phyloP scores from a whole-genome alignment of 345 rosid species.

The Populus nigra region DNA sequence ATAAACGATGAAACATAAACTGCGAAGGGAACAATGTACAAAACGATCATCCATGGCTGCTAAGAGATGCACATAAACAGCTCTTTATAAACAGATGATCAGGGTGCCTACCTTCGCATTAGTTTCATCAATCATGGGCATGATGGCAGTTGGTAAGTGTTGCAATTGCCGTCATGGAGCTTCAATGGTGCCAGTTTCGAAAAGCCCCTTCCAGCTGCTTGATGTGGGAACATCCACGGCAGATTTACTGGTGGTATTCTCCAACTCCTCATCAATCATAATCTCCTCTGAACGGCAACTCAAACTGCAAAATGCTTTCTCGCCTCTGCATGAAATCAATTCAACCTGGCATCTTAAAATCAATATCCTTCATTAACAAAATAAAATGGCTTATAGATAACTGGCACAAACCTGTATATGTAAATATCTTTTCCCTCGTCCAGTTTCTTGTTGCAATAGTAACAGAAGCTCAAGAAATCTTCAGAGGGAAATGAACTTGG shows the following conservation, averaged over 20 bases:
- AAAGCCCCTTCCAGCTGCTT: conserved; percentile 31
- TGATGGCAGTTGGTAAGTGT: conserved; percentile 15
- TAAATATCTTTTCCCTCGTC: conserved; percentile 64
- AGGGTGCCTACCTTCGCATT: conserved; percentile 22
- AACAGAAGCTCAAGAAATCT: conserved; percentile 66
- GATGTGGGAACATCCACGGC: conserved; percentile 21
- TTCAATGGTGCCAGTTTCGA: conserved; percentile 35
- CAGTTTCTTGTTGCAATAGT: conserved; percentile 64
- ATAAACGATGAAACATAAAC: conserved; percentile 33
- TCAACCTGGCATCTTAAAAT: neutral
- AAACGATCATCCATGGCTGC: conserved; percentile 74
- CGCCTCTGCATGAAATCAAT: conserved; percentile 55
- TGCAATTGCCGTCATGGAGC: conserved; percentile 11
- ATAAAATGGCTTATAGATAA: neutral
- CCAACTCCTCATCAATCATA: conserved; percentile 48
- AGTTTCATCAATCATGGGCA: conserved; percentile 34
- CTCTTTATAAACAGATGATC: conserved; percentile 64
- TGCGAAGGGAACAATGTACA: conserved; percentile 41
- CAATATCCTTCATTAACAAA: neutral
- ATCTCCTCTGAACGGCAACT: conserved; percentile 69
- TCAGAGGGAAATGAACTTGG: conserved; percentile 21
- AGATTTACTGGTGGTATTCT: conserved; percentile 29
- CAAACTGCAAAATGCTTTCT: conserved; percentile 75
- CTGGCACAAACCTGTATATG: conserved; percentile 63
- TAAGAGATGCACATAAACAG: conserved; percentile 56